phyloP scores from a whole-genome alignment of 371 early-diverging fungal genomes.

The Rhizopus sp. region DNA sequence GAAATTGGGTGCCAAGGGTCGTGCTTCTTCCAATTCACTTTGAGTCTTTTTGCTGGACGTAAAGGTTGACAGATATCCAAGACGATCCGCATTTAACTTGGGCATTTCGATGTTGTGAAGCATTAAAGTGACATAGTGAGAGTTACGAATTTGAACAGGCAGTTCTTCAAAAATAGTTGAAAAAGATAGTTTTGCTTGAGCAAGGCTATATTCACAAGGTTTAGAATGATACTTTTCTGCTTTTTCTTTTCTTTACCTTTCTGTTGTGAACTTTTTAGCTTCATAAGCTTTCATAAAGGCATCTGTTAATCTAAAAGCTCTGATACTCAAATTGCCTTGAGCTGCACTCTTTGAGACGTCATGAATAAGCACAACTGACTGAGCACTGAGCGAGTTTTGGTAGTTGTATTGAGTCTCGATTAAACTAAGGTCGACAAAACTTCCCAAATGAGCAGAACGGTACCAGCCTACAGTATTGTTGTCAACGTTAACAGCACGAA shows the following conservation, averaged over 20 bases:
- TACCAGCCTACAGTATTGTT: conserved; percentile 98
- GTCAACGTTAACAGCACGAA: conserved; percentile 93
- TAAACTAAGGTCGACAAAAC: conserved; percentile 88
- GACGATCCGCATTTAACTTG: conserved; percentile 45
- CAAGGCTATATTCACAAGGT: conserved; percentile 40
- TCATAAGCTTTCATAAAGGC: conserved; percentile 85
- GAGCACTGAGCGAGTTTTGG: conserved; percentile 81
- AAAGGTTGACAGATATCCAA: conserved; percentile 49
- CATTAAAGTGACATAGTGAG: conserved; percentile 79
- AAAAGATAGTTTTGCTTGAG: conserved; percentile 78
- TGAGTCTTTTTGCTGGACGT: conserved; percentile 41
- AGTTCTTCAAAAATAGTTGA: conserved; percentile 88
- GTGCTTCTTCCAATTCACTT: conserved; percentile 43
- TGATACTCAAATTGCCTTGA: conserved; percentile 85
- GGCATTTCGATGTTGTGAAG: conserved; percentile 78
- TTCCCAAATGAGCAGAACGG: conserved; percentile 85
- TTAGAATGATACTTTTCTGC: neutral
- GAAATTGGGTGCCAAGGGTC: conserved; percentile 80
- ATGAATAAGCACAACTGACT: conserved; percentile 90
- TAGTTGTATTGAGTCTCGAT: conserved; percentile 91
- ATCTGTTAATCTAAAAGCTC: conserved; percentile 88
- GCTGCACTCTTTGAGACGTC: conserved; percentile 81
- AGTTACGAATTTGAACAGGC: conserved; percentile 85
- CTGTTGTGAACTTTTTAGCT: conserved; percentile 85
- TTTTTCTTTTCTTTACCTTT: conserved; percentile 43